Evolutionary conservation across 306 rosid species (phyloP).

Genomic region (Cicer cuneatum): DNA sequence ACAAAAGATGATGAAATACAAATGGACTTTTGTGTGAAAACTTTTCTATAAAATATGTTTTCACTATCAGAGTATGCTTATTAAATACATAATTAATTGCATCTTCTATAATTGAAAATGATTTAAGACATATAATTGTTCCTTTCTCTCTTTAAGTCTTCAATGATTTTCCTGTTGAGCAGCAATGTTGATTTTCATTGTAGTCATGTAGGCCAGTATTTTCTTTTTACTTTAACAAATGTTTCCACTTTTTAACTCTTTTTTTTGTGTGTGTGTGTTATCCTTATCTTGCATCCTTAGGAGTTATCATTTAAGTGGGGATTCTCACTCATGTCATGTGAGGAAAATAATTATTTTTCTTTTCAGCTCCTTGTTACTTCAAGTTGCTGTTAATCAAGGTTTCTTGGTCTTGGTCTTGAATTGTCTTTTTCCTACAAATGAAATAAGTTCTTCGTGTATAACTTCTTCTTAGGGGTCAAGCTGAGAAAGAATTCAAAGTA

Average conservation of each 20-base stretch:
- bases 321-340: conserved; percentile 39
- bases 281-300: conserved; percentile 47
- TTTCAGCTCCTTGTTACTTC: conserved; percentile 40
- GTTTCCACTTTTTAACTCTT: conserved; percentile 29
- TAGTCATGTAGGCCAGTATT: conserved; percentile 29
- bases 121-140: conserved; percentile 12
- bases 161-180: conserved; percentile 32
- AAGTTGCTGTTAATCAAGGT: conserved; percentile 33
- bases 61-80: conserved; percentile 2
- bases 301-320: conserved; percentile 50
- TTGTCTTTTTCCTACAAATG: conserved; percentile 31
- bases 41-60: not conserved
- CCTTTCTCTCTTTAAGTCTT: conserved; percentile 22
- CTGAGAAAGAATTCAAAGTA: conserved; percentile 93
- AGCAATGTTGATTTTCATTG: conserved; percentile 33
- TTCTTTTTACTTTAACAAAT: conserved; percentile 41
- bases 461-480: conserved; percentile 84
- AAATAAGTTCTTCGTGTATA: conserved; percentile 31
- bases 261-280: conserved; percentile 20
- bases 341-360: conserved; percentile 45
- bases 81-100: conserved; percentile 26
- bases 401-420: conserved; percentile 36
- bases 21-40: conserved; percentile 5
- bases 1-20: not conserved
- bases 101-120: conserved; percentile 34